Conservation (phyloP, 2,329 filamentous ascomycete species). For the Calonectria pseudoreteaudii region DNA sequence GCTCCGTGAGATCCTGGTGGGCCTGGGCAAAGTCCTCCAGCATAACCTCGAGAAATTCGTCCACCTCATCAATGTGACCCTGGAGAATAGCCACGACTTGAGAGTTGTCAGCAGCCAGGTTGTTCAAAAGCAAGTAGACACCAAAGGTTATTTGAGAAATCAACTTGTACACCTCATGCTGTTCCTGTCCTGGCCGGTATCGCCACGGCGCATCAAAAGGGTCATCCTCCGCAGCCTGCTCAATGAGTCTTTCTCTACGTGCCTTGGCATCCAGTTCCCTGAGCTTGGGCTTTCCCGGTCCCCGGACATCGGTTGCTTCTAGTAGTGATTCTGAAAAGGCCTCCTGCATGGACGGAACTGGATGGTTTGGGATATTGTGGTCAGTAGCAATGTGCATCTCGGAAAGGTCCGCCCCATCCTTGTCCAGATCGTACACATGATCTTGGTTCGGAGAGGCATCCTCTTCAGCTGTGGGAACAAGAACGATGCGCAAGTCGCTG, state of each 20-base stretch:
- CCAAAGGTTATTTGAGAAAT: constrained; percentile 94
- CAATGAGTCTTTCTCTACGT: constrained; percentile 75
- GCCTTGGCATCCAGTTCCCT: constrained; percentile 67
- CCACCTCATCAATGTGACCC: constrained; percentile 92
- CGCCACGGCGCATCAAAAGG: constrained; percentile 82
- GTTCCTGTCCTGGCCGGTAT: constrained; percentile 78
- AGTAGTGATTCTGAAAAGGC: constrained; percentile 86
- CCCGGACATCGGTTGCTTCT: constrained; percentile 70
- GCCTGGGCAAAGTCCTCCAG: constrained; percentile 87
- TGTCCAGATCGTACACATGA: constrained; percentile 26
- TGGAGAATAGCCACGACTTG: constrained; percentile 92
- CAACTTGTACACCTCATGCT: constrained; percentile 91
- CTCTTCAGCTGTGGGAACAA: constrained; percentile 42
- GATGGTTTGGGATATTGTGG: constrained; percentile 63
- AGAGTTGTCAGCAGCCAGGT: constrained; percentile 87
- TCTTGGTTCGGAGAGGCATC: constrained; percentile 20
- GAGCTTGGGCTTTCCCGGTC: constrained; percentile 62
- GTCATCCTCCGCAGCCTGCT: constrained; percentile 74
- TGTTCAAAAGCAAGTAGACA: constrained; percentile 86
- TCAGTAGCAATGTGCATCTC: constrained; percentile 32
- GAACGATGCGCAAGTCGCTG: constrained; percentile 45
- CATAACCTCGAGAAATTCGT: constrained; percentile 88
- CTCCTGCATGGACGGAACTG: constrained; percentile 80
- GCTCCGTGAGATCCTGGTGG: constrained; percentile 80
- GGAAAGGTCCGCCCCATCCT: constrained; percentile 23